Conservation (phyloP, 2,329 filamentous ascomycete species). For the Gaeumannomyces sp. region DNA sequence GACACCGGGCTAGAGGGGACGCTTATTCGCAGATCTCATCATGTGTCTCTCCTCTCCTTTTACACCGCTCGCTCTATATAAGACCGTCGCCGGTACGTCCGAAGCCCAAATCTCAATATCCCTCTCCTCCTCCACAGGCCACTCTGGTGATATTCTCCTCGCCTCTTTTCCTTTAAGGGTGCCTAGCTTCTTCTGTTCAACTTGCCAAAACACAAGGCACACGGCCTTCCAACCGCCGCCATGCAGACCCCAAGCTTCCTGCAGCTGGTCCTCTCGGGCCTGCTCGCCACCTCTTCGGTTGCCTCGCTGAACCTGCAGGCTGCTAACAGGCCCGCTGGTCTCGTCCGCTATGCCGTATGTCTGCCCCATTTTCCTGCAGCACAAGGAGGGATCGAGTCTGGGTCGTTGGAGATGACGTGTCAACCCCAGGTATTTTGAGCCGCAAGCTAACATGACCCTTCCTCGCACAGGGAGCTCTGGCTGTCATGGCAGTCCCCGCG, state of each 20-base stretch:
- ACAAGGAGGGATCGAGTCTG: background rate
- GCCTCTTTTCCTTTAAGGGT: background rate
- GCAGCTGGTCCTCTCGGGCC: constrained; percentile 7
- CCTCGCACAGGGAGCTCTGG: constrained; percentile 5
- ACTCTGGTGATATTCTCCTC: background rate
- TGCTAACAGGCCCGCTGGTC: constrained; percentile 19
- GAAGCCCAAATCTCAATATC: background rate
- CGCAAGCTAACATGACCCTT: background rate
- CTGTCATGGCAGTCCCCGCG: constrained; percentile 4
- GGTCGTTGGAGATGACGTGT: too few relatives aligned
- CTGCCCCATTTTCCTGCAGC: background rate
- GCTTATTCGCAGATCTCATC: background rate
- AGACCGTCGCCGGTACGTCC: background rate
- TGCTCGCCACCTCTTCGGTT: constrained; percentile 55
- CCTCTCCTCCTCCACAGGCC: constrained; percentile 5
- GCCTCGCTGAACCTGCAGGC: constrained; percentile 58
- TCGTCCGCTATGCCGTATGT: constrained; percentile 8
- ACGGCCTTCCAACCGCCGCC: background rate
- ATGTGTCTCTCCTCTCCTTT: background rate
- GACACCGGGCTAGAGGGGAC: background rate
- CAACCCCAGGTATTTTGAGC: too few relatives aligned
- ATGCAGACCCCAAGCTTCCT: constrained; percentile 7
- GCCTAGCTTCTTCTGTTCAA: background rate
- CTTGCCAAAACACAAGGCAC: background rate
- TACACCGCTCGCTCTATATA: constrained; percentile 1